Base-by-base conservation (phyloP, 1,139 yeast genomes). In the Debaryomyces sp. region DNA sequence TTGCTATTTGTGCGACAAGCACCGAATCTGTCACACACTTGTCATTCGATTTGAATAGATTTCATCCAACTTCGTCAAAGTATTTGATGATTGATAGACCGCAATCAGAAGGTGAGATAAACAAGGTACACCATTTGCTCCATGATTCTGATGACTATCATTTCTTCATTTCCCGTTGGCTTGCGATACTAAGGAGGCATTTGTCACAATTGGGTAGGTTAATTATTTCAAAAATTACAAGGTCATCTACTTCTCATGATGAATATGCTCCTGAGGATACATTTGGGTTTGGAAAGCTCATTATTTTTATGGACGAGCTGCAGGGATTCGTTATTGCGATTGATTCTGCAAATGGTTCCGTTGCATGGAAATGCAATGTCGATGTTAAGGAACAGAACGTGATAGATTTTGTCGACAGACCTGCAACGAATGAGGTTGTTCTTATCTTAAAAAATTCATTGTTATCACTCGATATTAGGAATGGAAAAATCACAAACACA, bases 251-350 rank as follows among this genome's bases (percentile, higher is more conserved):
- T 3, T n/a, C 27, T 26, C 15, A 15, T 7, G 36, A 32, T 13
- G 45, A 45, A 2, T 30, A 50, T 5, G 47, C 48, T 7, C 15
- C 26, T 6, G 32, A 45, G 12, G 48, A 50, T 5, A 39, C 50
- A 15, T 69, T 63, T 52, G 77, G 74, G 1, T 64, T 75, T 43
- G 68, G 62, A 24, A 75, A 75, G 50, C 53, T 70, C 23, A 53
- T 75, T 30, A 61, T 75, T 0, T 68, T 62, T 48, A 59, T 54
- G 33, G 73, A 72, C 51, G 56, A 58, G 6, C 50, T 47, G 4
- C 51, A 51, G n/a, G 45, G 52, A 0, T 46, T 50, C 1, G 52
- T 75, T 6, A 62, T 66, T 1, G 78, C 77, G 2, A 48, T 68
- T 12, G 67, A 70, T 37, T 59, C 78, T 0, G 62, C 58, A 18